phyloP scores from a whole-genome alignment of 225 moss, liverwort and hornwort species.

The Pseudisothecium myosuroides region DNA sequence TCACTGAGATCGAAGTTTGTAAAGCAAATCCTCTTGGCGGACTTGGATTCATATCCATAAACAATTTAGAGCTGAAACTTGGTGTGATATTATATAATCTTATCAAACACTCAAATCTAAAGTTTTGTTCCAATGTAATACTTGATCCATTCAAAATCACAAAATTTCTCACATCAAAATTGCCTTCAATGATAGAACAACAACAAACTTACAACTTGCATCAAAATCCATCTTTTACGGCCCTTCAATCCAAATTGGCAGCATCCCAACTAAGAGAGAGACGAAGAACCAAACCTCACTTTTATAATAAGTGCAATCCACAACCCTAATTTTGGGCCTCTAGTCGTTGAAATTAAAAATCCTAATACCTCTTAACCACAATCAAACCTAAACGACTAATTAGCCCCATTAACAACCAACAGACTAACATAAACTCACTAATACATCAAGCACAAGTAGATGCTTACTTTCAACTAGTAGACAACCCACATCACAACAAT shows the following conservation, averaged over 20 bases:
- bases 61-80: not conserved
- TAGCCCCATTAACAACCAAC: rapidly evolving
- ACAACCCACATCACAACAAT: no score
- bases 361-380: not conserved
- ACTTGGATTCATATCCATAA: not conserved
- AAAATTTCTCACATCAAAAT: not conserved
- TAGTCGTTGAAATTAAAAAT: no score
- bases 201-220: not conserved
- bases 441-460: not conserved
- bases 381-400: not conserved
- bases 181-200: not conserved
- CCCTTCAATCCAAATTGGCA: not conserved
- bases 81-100: not conserved
- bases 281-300: not conserved
- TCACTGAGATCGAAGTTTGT: not conserved
- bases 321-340: not conserved
- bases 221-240: not conserved
- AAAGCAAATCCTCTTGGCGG: rapidly evolving
- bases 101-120: not conserved
- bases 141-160: not conserved
- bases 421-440: not conserved
- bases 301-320: not conserved
- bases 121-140: not conserved
- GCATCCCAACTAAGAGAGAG: not conserved
- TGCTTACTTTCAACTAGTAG: not conserved